A percentile compares a stretch with the other conserved stretches of the same genome.
Conservation (phyloP, 176 grass and related monocot species). For the Tillandsia leiboldiana region DNA sequence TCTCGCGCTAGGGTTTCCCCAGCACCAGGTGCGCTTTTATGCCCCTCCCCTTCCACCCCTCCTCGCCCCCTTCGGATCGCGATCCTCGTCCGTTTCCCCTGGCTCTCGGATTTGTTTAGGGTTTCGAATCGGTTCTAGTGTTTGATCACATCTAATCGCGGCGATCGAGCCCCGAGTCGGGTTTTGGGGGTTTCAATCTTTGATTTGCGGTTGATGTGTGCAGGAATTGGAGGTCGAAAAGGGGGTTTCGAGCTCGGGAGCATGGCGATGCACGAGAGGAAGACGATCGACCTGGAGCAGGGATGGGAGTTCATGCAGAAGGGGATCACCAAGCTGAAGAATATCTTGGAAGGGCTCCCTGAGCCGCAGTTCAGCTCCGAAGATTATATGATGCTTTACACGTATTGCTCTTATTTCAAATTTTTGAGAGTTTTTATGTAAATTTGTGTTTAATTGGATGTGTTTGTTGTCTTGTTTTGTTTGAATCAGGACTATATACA, state of each 20-base stretch:
- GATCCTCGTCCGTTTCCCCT: no score
- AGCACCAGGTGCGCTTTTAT: no score
- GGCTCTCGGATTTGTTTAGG: not conserved
- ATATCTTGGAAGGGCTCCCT: conserved; percentile 58
- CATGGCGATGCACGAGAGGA: conserved; percentile 74
- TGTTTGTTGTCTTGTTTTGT: not conserved
- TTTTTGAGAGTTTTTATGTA: not conserved
- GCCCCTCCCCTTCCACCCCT: no score
- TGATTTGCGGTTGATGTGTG: not conserved
- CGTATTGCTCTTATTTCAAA: conserved; percentile 25
- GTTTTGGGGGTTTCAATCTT: not conserved
- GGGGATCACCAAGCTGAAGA: conserved; percentile 72
- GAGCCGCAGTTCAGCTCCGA: conserved; percentile 71
- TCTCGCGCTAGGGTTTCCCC: no score
- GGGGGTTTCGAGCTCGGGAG: not conserved
- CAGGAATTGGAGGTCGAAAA: conserved; percentile 1
- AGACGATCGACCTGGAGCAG: conserved; percentile 76
- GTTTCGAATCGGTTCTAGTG: not conserved
- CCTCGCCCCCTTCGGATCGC: no score
- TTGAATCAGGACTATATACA: conserved; percentile 68
- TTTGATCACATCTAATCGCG: not conserved
- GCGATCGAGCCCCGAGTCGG: not conserved
- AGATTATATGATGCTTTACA: conserved; percentile 97
- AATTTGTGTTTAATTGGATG: not conserved
- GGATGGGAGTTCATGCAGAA: conserved; percentile 83